These are phyloP conservation scores for Stagonosporopsis rhizophila DNA, from an alignment of 2,329 filamentous ascomycete genomes.

Conservation along the genomic window DNA sequence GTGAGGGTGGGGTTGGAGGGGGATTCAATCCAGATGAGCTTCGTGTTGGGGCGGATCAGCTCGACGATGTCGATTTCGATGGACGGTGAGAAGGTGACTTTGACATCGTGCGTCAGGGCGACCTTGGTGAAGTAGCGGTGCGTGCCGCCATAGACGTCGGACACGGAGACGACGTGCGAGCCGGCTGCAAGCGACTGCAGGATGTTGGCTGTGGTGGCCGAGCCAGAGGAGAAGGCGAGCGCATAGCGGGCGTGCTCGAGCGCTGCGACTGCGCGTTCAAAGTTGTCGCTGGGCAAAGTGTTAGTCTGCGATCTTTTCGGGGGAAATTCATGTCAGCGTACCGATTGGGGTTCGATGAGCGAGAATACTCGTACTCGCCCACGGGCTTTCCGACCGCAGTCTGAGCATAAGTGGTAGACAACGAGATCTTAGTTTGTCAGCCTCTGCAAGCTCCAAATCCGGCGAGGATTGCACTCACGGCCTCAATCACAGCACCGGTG, in stretches of 20 bases:
- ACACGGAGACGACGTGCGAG: slow-evolving; percentile 94
- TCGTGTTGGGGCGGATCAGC: slow-evolving; percentile 87
- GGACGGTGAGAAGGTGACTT: slow-evolving; percentile 90
- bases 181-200: slow-evolving; percentile 90
- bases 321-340: slow-evolving; percentile 33
- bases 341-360: slow-evolving; percentile 91
- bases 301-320: slow-evolving; percentile 19
- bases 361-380: slow-evolving; percentile 90
- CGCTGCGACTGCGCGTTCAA: slow-evolving; percentile 88
- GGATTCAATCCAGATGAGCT: slow-evolving; percentile 95
- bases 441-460: background rate
- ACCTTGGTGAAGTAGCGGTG: slow-evolving; percentile 99
- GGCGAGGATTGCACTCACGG: slow-evolving; percentile 56
- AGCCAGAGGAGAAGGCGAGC: slow-evolving; percentile 92
- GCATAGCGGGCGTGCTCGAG: slow-evolving; percentile 93
- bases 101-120: slow-evolving; percentile 89
- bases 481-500: slow-evolving; percentile 94
- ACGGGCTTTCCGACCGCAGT: slow-evolving; percentile 84
- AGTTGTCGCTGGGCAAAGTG: slow-evolving; percentile 71
- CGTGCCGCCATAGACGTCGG: slow-evolving; percentile 96
- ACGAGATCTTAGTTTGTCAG: slow-evolving; percentile 70
- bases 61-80: slow-evolving; percentile 87
- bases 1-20: slow-evolving; percentile 94
- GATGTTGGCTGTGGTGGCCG: slow-evolving; percentile 90
- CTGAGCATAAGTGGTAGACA: slow-evolving; percentile 97